Evolutionary conservation across 345 rosid species (phyloP).

Genomic region (Eucalyptus marginata): DNA sequence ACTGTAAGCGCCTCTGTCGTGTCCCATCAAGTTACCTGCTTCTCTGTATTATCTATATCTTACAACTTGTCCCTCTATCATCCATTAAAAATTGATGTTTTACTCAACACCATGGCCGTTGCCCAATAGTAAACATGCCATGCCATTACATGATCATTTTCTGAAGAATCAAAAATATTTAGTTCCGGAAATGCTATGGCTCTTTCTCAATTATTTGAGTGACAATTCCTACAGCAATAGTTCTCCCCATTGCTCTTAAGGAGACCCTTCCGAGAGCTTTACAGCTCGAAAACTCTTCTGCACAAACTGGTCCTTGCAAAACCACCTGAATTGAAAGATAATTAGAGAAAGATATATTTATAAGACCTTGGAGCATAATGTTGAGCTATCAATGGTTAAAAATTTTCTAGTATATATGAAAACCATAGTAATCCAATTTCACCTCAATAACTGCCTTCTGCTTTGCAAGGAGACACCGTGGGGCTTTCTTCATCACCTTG

Average conservation of each 20-base stretch:
- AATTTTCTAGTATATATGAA: no score
- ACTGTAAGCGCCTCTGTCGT: background rate
- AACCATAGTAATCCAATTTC: background rate
- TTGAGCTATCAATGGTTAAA: background rate
- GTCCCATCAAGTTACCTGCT: background rate
- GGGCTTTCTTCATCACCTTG: slow-evolving; percentile 60
- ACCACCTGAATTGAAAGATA: slow-evolving; percentile 31
- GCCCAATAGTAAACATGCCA: background rate
- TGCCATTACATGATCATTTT: background rate
- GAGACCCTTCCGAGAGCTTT: slow-evolving; percentile 86
- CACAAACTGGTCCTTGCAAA: slow-evolving; percentile 52
- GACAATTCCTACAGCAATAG: slow-evolving; percentile 61
- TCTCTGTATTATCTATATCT: background rate
- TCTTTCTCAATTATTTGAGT: slow-evolving; percentile 46
- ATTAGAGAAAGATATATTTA: background rate
- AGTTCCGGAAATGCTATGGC: background rate
- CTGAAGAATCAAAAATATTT: background rate
- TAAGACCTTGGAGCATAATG: background rate
- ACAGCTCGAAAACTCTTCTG: slow-evolving; percentile 52
- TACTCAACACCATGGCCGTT: background rate
- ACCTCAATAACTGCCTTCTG: slow-evolving; percentile 86
- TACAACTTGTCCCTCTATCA: background rate
- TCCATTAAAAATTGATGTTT: background rate
- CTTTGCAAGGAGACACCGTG: slow-evolving; percentile 69
- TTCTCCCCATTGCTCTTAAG: slow-evolving; percentile 73